Evolutionary conservation across 352 stramenopile genomes (phyloP), one percentile per base, ranked within the genome.

Genomic region (Globisporangium sylvaticum): DNA sequence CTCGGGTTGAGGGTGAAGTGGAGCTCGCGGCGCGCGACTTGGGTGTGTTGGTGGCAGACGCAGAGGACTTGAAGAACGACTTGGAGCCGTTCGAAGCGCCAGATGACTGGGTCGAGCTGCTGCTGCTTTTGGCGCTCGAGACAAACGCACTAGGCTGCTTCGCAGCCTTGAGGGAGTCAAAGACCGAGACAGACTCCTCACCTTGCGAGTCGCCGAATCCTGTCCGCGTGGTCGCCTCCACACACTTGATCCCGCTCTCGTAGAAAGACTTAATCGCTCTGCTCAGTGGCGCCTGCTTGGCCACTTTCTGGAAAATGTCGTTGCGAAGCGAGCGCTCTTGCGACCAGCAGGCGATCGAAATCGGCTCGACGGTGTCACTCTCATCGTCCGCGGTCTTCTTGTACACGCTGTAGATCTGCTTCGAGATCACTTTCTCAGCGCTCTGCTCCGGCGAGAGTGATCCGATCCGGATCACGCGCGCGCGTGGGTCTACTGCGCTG

Each of bases 281-380:
- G 31, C 78, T 73, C 39, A 90, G 71, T 2, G 80, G 73, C 27
- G 69, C 62, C 18, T 83, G 66, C 65, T 84, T 88, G 2, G 56
- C 29, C 37, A 81, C 34, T 31, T 65, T 72, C 24, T 61, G 58
- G n/a, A 92, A 82, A 27, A 81, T 73, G 22, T 85, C 75, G 63
- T 90, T 89, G 66, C 84, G 80, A 20, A 80, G 42, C 55, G 83
- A 73, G 31, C 80, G 84, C 67, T 92, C 84, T 25, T 89, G 84
- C 1, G 71, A 72, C 81, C 81, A 92, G 24, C 82, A 80, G 44
- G 69, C 66, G 2, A 75, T 76, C 27, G 78, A 62, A 18, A 91
- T 59, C 1, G 71, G 63, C 14, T 71, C 68, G 55, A 71, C 55
- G 10, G 59, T 46, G 27, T 62, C 65, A 7, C 60, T 57, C 1